Base-by-base conservation (phyloP, 2,329 filamentous ascomycete species). In the Nemania abortiva region DNA sequence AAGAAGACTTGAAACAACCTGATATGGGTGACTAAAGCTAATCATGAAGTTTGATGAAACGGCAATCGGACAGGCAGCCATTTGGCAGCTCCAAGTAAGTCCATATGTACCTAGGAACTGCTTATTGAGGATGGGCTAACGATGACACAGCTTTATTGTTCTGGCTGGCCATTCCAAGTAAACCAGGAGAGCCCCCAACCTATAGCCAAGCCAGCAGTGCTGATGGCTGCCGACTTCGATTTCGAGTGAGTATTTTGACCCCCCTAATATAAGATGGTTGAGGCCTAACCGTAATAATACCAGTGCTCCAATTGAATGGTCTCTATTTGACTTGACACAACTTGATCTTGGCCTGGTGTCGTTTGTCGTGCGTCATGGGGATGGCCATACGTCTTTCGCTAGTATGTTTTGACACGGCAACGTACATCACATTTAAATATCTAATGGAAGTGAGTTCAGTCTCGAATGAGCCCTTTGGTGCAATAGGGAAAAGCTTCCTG, bases 271-370 rank as follows among this genome's bases (percentile, higher is more conserved):
- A 7, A 37, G 34, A 37, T 6, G 34, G 7, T 37, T 37, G 34
- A 11, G 22, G 15, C 27, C 50, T 53, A 53, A 53, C 22, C 22
- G 22, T 24, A 10, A 31, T 15, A 18, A 31, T 15, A 18, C 24
- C 50, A 53, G 50, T 53, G 50, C 50, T 29, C 50, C 50, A n/a
- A 53, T 53, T 53, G 50, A 53, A 53, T 53, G 50, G 50, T 29
- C 50, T 29, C 22, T 53, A 27, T 53, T 53, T 31, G 50, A 53
- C 50, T 15, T 53, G 22, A 29, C 22, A 7, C 50, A 53, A 10
- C 24, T 53, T 29, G 50, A 53, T 24, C 50, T 53, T 24, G 27
- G 31, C 27, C 24, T 53, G 6, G 22, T 29, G 50, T 29, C 50
- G 27, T 31, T 53, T 9, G 50, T 53, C 15, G 50, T 53, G 15